These are phyloP conservation scores for Galerina sulciceps DNA, from an alignment of 768 basidiomycete species.

Conservation along the genomic window DNA sequence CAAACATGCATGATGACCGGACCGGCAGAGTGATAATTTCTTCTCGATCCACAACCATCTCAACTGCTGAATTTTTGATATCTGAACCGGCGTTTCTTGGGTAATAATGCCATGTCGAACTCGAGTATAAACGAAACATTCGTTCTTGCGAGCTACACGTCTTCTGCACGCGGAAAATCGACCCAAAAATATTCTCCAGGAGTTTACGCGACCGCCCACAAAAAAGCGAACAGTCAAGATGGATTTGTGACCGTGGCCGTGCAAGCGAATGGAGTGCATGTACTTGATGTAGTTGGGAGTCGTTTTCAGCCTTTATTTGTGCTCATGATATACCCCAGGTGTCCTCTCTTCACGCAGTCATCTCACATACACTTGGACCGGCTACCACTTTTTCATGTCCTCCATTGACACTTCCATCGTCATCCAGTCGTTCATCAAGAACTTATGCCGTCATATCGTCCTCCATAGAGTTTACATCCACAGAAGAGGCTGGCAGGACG, in stretches of 20 bases:
- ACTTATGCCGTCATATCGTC: constrained; percentile 61
- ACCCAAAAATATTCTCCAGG: constrained; percentile 29
- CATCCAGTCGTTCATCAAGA: constrained; percentile 40
- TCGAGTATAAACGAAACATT: constrained; percentile 40
- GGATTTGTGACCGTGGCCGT: constrained; percentile 69
- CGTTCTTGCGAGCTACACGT: constrained; percentile 39
- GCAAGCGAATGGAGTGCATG: constrained; percentile 76
- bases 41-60: background rate
- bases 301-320: constrained; percentile 22
- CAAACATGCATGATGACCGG: no score
- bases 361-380: constrained; percentile 74
- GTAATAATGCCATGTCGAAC: constrained; percentile 19
- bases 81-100: background rate
- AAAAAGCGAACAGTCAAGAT: constrained; percentile 39
- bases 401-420: constrained; percentile 47
- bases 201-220: constrained; percentile 22
- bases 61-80: background rate
- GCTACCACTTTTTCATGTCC: constrained; percentile 64
- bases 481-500: constrained; percentile 47
- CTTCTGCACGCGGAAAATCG: constrained; percentile 22
- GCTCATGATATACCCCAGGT: constrained; percentile 41
- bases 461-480: constrained; percentile 45
- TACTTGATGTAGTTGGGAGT: constrained; percentile 60
- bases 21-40: no score
- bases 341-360: constrained; percentile 63